Conservation (phyloP, 2,329 filamentous ascomycete species). For the Sporothrix brunneoviolacea region DNA sequence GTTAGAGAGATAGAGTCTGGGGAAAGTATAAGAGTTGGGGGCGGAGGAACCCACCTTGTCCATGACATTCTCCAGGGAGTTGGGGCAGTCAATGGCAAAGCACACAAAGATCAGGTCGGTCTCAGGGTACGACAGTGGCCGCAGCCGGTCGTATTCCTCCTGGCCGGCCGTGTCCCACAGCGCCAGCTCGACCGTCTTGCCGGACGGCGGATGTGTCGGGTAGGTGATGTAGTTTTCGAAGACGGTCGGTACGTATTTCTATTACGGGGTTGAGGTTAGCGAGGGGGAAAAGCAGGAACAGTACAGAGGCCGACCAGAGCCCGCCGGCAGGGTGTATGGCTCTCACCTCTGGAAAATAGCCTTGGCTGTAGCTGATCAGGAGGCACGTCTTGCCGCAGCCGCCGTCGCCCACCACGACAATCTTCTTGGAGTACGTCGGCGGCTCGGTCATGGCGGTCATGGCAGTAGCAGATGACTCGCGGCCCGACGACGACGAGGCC, state of each 20-base stretch:
- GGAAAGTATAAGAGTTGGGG: too few species aligned
- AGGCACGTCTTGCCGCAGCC: slow-evolving; percentile 98
- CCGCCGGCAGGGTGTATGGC: too few species aligned
- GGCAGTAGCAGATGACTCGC: slow-evolving; percentile 73
- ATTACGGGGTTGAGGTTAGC: too few species aligned
- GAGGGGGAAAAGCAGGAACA: too few species aligned
- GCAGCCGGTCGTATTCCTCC: slow-evolving; percentile 94
- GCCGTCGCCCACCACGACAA: slow-evolving; percentile 95
- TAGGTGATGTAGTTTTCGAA: slow-evolving; percentile 99
- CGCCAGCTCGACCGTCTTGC: slow-evolving; percentile 93
- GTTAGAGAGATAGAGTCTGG: too few species aligned
- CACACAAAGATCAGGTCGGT: slow-evolving; percentile 97
- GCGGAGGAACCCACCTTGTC: slow-evolving; percentile 73
- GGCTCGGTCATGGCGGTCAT: slow-evolving; percentile 63
- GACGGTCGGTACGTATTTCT: slow-evolving; percentile 99
- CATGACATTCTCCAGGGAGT: slow-evolving; percentile 95
- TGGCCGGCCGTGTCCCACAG: slow-evolving; percentile 98
- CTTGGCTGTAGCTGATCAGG: slow-evolving; percentile 97
- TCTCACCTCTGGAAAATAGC: slow-evolving; percentile 97
- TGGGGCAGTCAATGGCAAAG: slow-evolving; percentile 98
- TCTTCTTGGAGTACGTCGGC: slow-evolving; percentile 95
- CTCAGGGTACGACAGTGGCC: slow-evolving; percentile 94
- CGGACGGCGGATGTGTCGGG: slow-evolving; percentile 76
- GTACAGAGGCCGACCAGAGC: too few species aligned
- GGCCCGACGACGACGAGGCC: slow-evolving; percentile 66